Evolutionary conservation across 768 basidiomycete species (phyloP), one percentile per base, ranked within the genome.

Genomic region (Trametopsis cervina): DNA sequence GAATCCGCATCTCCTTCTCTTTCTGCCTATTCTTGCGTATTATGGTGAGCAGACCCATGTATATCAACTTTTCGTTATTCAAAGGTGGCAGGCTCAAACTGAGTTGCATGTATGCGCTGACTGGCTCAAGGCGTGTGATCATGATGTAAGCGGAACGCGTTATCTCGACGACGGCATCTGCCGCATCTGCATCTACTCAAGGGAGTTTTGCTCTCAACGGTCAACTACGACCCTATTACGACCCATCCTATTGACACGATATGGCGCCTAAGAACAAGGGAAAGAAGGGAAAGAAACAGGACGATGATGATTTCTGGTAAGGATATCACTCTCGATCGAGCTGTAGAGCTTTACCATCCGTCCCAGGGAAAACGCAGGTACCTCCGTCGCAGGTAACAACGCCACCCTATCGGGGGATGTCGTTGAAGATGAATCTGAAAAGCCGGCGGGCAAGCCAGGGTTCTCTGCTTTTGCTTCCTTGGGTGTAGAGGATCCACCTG

Each of bases 1-100:
- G 74, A 46, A 98, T 77, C 25, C 95, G 80, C 89, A 98, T 97
- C 64, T 97, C 94, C 65, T 82, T 86, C 67, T 96, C 94, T 64
- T 97, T 98, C 64, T 82, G 83, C 36, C 93, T 75, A 59, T 93
- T 94, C 71, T 99, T 99, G 47, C 96, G 74, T 55, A 99, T 98
- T 64, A 98, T 91, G 4, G 96, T 96, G 50, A 98, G 80, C 36
- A 99, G 78, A 0, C 95, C 96, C 93, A 95, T 93, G 35, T 17
- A 27, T 29, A 15, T 33, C n/a, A n/a, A n/a, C n/a, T n/a, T n/a
- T n/a, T n/a, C n/a, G n/a, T n/a, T n/a, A n/a, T n/a, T n/a, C n/a
- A n/a, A n/a, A n/a, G n/a, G n/a, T n/a, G n/a, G n/a, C n/a, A n/a
- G n/a, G n/a, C n/a, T n/a, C n/a, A n/a, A n/a, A n/a, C n/a, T n/a